These are phyloP conservation scores for Ascobolus immersus DNA, from an alignment of 495 filamentous ascomycete species.

Conservation along the genomic window DNA sequence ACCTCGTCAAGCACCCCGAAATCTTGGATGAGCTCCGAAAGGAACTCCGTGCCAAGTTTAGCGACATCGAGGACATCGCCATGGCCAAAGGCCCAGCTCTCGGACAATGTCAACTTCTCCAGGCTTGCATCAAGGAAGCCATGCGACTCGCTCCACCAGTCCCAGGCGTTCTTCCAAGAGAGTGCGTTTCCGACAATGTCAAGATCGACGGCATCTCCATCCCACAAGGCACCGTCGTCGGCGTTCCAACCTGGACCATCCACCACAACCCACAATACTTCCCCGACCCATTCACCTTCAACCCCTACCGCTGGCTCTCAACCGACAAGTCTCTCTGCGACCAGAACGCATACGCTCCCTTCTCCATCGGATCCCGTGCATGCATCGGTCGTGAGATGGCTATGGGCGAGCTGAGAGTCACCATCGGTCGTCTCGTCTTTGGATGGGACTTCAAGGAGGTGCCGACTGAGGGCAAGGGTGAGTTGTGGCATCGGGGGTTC, in stretches of 20 bases:
- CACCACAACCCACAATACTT: conserved; percentile 32
- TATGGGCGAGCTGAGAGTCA: conserved; percentile 27
- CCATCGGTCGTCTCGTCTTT: conserved; percentile 24
- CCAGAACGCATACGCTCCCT: conserved; percentile 26
- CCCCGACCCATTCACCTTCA: conserved; percentile 21
- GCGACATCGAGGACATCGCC: conserved; percentile 28
- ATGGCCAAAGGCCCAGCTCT: conserved; percentile 25
- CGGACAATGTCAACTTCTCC: conserved; percentile 27
- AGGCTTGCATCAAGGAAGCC: conserved; percentile 38
- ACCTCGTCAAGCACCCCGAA: conserved; percentile 27
- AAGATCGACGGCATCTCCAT: conserved; percentile 24
- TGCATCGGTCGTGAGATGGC: conserved; percentile 36
- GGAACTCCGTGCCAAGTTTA: conserved; percentile 30
- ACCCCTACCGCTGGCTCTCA: conserved; percentile 21
- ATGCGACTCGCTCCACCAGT: conserved; percentile 39
- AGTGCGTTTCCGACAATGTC: conserved; percentile 28
- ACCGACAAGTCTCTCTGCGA: conserved; percentile 3
- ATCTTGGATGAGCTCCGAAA: conserved; percentile 21
- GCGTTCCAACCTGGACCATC: conserved; percentile 28
- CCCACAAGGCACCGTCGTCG: conserved; percentile 26
- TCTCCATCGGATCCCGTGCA: conserved; percentile 29
- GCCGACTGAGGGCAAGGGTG: conserved; percentile 10
- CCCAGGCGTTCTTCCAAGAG: conserved; percentile 28
- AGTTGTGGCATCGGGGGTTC: conserved; percentile 11
- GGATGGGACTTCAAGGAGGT: conserved; percentile 10